Conservation (phyloP, 441 rosid species). For the Croton laevigatus region DNA sequence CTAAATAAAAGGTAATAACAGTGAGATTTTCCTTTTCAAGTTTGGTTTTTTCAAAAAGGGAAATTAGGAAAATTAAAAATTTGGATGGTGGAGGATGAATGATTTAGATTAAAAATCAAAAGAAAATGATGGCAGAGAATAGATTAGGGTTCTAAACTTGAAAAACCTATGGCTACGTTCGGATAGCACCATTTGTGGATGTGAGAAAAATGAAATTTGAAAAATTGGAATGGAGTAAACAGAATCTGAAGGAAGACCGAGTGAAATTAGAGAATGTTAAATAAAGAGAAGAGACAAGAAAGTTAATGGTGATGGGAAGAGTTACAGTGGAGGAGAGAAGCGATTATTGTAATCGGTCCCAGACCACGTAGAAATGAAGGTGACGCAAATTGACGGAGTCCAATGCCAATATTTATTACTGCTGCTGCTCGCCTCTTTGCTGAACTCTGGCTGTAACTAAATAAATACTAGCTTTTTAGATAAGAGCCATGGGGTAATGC, state of each 20-base stretch:
- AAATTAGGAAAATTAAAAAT: no score
- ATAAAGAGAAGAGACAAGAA: background rate
- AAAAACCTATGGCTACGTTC: constrained; percentile 60
- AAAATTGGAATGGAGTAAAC: no score
- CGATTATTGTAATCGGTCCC: constrained; percentile 3
- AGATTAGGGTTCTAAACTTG: constrained; percentile 51
- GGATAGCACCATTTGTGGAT: constrained; percentile 54
- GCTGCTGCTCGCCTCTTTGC: background rate
- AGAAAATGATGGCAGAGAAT: background rate
- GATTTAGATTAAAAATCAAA: background rate
- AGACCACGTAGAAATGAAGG: background rate
- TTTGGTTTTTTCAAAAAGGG: background rate
- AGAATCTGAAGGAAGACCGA: background rate
- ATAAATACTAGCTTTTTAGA: no score
- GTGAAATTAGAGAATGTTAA: background rate
- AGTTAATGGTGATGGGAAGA: background rate
- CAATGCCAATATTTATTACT: background rate
- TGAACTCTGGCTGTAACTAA: background rate
- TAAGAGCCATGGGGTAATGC: no score
- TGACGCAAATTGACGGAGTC: constrained; percentile 25
- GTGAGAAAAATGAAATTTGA: background rate
- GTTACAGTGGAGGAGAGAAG: constrained; percentile 16
- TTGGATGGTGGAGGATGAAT: background rate
- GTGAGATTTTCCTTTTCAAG: background rate
- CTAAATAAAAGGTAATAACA: background rate